Base-by-base conservation (phyloP, 2,329 filamentous ascomycete genomes). In the Neonectria sp. region DNA sequence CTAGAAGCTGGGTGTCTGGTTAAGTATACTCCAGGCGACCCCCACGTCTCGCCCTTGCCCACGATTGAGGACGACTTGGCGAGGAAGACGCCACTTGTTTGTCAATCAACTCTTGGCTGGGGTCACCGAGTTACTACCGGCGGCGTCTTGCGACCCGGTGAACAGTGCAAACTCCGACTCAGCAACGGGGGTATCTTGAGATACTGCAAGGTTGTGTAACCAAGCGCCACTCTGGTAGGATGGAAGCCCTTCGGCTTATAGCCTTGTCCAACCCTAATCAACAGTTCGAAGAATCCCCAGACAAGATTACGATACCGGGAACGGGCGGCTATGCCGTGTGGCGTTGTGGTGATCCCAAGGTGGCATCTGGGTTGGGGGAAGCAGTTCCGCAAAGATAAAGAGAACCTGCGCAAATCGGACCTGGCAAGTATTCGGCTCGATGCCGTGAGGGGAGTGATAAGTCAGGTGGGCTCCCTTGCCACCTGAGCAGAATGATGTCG, bases 161-260 rank as follows among this genome's bases (percentile, higher is more conserved):
- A 64, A 67, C 67, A 68, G 67, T 67, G 65, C 63, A 65, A 71
- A 72, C 49, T 31, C 60, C 56, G 63, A 33, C 63, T 65, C 60
- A 65, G 58, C 29, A 57, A 67, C 67, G 61, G 68, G 60, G 65
- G 33, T 69, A 69, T 70, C 69, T 53, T 66, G 59, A 60, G 65
- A 66, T 71, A 67, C 57, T 68, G 65, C 70, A 65, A 70, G 63
- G 55, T 40, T 58, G 75, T 71, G 71, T 70, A 68, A 74, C 73
- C 65, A 52, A 59, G 68, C 49, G 57, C 67, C 59, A 67, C 63
- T 59, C 60, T 69, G 68, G 68, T 69, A 68, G 61, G 68, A 73
- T 63, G 60, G 58, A 59, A 68, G 55, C 60, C 67, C 58, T 65
- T 68, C 71, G 63, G 68, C 56, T 61, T 68, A 69, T 68, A 66